phyloP scores from a whole-genome alignment of 2,329 filamentous ascomycete species.

The Aspergillus uvarum region DNA sequence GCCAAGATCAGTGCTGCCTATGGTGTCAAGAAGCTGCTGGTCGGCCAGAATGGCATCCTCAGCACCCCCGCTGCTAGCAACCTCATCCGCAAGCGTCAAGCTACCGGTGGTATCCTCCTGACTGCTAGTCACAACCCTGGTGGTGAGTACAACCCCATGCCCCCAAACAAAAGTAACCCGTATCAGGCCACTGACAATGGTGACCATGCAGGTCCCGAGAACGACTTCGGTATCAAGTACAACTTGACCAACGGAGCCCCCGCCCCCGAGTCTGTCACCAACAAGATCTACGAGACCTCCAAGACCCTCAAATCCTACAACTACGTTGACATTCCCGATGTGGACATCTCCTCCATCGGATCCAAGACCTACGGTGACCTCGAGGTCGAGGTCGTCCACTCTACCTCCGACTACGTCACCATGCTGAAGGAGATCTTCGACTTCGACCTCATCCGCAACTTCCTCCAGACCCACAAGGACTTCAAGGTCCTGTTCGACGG shows the following conservation, averaged over 20 bases:
- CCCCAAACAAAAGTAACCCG: neutral
- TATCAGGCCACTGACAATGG: neutral
- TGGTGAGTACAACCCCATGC: conserved; percentile 56
- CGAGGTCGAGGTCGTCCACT: conserved; percentile 94
- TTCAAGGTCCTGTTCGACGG: conserved; percentile 98
- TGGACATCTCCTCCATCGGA: conserved; percentile 82
- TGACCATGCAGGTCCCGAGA: conserved; percentile 66
- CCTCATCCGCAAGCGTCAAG: conserved; percentile 89
- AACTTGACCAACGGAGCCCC: conserved; percentile 95
- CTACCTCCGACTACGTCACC: conserved; percentile 82
- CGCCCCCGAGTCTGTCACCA: conserved; percentile 91
- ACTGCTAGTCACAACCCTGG: conserved; percentile 98
- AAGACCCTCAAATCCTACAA: conserved; percentile 92
- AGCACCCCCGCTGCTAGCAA: conserved; percentile 96
- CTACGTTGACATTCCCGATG: conserved; percentile 78
- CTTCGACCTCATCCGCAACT: conserved; percentile 91
- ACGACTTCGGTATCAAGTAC: conserved; percentile 99
- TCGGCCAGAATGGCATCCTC: conserved; percentile 94
- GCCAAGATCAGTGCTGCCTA: conserved; percentile 96
- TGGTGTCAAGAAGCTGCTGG: conserved; percentile 96
- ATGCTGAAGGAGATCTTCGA: conserved; percentile 99
- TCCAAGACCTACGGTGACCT: conserved; percentile 79
- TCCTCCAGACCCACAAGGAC: conserved; percentile 80
- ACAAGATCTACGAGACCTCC: conserved; percentile 93
- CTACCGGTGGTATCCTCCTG: conserved; percentile 92